phyloP scores from a whole-genome alignment of 495 filamentous ascomycete species.

The Melanomma pulvis-pyrius region DNA sequence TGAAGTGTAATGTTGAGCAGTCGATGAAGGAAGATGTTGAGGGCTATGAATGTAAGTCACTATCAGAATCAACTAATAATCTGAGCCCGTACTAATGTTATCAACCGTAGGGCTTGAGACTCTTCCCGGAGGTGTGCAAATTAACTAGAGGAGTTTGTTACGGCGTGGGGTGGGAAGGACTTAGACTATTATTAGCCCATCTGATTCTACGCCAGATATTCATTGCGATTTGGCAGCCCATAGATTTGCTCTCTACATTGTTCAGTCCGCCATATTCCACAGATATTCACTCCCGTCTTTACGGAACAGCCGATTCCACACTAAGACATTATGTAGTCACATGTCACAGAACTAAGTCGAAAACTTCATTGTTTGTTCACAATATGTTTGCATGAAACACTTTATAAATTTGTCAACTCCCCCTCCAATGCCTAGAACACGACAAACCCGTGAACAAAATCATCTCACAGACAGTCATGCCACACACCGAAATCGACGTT shows the following conservation, averaged over 20 bases:
- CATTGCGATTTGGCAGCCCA: no score
- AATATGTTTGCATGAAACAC: no score
- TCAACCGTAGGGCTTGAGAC: constrained; percentile 6
- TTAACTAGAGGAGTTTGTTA: not conserved
- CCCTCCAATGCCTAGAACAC: no score
- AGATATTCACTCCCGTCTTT: no score
- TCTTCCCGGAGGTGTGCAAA: constrained; percentile 20
- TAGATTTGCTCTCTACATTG: no score
- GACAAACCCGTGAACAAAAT: not conserved
- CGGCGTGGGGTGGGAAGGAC: not conserved
- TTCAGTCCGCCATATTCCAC: no score
- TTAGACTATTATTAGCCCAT: not conserved
- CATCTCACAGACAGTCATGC: not conserved
- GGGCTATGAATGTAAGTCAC: constrained; percentile 10
- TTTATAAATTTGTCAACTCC: no score
- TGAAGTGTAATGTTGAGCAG: constrained; percentile 16
- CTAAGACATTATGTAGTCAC: no score
- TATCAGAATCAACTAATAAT: not conserved
- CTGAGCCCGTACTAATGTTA: not conserved
- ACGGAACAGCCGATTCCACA: no score
- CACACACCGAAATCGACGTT: not conserved
- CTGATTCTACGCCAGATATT: no score
- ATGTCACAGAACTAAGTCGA: no score
- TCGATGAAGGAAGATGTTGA: constrained; percentile 30
- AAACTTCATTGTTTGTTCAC: no score